Evolutionary conservation across 176 grass and related monocot genomes (phyloP).

Genomic region (Calamus simplicifolius): DNA sequence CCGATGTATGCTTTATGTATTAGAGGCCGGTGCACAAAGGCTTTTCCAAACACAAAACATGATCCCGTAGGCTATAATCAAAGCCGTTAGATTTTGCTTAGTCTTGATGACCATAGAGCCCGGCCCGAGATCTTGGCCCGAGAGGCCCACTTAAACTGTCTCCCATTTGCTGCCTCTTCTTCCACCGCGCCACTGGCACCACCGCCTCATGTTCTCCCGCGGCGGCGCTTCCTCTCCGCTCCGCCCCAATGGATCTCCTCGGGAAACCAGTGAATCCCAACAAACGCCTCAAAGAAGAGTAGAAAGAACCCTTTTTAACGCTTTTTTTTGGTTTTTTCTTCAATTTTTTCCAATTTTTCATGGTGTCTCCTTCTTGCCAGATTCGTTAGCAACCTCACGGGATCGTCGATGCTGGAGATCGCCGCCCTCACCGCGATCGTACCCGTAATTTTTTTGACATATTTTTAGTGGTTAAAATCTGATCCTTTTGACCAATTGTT

Average conservation of each 20-base stretch:
- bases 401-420: constrained; percentile 43
- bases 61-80: too few species aligned
- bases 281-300: constrained; percentile 20
- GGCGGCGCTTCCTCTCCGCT: background rate
- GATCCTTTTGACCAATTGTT: background rate
- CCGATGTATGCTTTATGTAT: too few species aligned
- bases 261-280: constrained; percentile 6
- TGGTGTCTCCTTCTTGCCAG: background rate
- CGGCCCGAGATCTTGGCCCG: too few species aligned
- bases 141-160: too few species aligned
- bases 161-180: too few species aligned
- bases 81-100: too few species aligned
- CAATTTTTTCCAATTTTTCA: background rate
- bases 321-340: background rate
- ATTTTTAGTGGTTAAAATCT: background rate
- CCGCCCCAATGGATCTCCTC: constrained; percentile 1
- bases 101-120: too few species aligned
- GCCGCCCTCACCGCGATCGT: constrained; percentile 63
- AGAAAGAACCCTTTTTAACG: background rate
- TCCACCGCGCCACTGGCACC: too few species aligned
- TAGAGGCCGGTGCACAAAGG: too few species aligned
- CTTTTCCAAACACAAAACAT: too few species aligned
- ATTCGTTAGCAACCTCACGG: constrained; percentile 19
- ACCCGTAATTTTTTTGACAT: constrained; percentile 30
- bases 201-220: too few species aligned